A percentile compares a stretch with the other conserved stretches of the same genome.
Evolutionary conservation across 2,329 filamentous ascomycete species (phyloP).

Genomic region (Penicillium occitanis): DNA sequence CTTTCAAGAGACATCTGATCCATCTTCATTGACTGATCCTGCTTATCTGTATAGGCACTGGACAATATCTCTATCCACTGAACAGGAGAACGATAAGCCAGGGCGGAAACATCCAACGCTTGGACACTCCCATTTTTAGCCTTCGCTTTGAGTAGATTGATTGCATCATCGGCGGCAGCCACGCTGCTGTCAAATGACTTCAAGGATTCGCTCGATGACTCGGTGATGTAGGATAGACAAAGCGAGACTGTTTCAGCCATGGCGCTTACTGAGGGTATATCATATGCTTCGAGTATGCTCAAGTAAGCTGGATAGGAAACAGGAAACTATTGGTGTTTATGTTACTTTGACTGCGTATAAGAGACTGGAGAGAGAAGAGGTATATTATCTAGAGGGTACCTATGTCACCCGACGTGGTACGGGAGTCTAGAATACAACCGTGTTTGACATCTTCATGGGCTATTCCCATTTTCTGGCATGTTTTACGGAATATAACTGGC

Average conservation of each 20-base stretch:
- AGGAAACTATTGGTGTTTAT: not conserved
- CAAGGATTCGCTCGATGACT: not conserved
- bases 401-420: not conserved
- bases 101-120: not conserved
- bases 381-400: not conserved
- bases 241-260: constrained; percentile 8
- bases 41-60: not conserved
- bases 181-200: not conserved
- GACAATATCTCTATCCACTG: constrained; percentile 6
- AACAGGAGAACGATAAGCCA: not conserved
- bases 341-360: not conserved
- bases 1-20: not conserved
- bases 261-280: not conserved
- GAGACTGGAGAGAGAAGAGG: not conserved
- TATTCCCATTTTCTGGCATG: not conserved
- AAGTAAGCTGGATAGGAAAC: not conserved
- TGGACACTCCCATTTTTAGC: not conserved
- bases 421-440: not conserved
- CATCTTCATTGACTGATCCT: not conserved
- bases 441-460: not conserved
- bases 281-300: not conserved
- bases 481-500: not conserved
- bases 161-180: not conserved
- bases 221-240: constrained; percentile 9
- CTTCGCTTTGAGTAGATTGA: not conserved